These are phyloP conservation scores for Rhododendron ferrugineum DNA, from an alignment of 148 eudicot genomes.

Conservation along the genomic window DNA sequence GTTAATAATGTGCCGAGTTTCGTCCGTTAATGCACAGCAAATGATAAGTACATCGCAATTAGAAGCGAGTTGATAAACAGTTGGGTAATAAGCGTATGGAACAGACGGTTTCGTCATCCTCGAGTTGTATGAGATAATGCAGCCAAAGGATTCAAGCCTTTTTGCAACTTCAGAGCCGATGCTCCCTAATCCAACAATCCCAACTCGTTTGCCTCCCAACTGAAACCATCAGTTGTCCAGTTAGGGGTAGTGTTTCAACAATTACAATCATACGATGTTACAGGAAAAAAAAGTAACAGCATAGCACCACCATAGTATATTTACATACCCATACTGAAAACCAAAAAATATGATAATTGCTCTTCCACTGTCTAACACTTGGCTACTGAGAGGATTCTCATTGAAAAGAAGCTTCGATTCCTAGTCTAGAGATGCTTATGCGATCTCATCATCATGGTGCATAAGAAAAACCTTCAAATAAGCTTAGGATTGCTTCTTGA, in stretches of 20 bases:
- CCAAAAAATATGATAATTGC: not conserved
- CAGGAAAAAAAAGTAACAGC: not conserved
- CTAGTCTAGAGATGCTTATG: not conserved
- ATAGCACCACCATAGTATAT: not conserved
- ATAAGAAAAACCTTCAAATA: not conserved
- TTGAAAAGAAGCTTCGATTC: not conserved
- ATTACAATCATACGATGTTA: not conserved
- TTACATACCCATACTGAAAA: not conserved
- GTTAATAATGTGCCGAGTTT: slow-evolving; percentile 60
- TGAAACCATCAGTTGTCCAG: slow-evolving; percentile 7
- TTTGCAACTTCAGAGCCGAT: slow-evolving; percentile 62
- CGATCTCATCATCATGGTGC: not conserved
- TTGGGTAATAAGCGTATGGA: slow-evolving; percentile 32
- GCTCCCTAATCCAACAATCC: slow-evolving; percentile 74
- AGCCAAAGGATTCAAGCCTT: slow-evolving; percentile 61
- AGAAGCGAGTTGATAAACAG: slow-evolving; percentile 36
- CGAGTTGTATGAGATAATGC: slow-evolving; percentile 51
- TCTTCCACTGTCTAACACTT: not conserved
- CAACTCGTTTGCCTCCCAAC: slow-evolving; percentile 57
- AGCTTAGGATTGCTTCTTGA: not conserved
- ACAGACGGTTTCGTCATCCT: slow-evolving; percentile 39
- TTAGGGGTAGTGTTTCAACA: not conserved
- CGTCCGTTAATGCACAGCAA: slow-evolving; percentile 58
- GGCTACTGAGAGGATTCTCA: not conserved
- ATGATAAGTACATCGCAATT: slow-evolving; percentile 38